A percentile compares a stretch with the other conserved stretches of the same genome.
These are phyloP conservation scores for Chrysoporthe deuterocubensis DNA, from an alignment of 2,329 filamentous ascomycete genomes.

Conservation along the genomic window DNA sequence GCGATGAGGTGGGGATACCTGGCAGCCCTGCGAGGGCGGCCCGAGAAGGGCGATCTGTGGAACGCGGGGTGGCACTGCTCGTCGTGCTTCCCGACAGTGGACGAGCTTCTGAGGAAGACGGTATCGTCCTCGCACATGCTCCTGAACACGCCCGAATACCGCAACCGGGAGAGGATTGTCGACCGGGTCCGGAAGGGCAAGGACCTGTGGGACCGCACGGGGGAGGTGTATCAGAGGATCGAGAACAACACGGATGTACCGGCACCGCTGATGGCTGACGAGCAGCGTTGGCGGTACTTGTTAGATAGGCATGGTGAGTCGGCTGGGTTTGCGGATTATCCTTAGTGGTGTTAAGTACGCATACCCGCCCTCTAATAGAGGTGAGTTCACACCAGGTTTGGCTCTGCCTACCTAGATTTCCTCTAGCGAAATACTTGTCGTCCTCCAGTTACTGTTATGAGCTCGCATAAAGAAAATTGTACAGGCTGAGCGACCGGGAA, in stretches of 20 bases:
- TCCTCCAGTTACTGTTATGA: no score
- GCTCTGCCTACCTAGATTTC: no score
- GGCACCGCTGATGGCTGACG: constrained; percentile 45
- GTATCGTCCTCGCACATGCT: constrained; percentile 58
- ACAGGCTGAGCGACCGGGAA: no score
- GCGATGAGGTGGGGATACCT: constrained; percentile 37
- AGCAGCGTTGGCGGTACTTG: constrained; percentile 49
- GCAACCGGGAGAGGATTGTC: constrained; percentile 53
- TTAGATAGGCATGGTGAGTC: constrained; percentile 49
- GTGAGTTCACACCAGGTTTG: not conserved
- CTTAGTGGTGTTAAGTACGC: constrained; percentile 19
- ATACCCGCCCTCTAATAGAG: not conserved
- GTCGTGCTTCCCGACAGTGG: constrained; percentile 61
- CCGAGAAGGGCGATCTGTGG: constrained; percentile 49
- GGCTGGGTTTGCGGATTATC: constrained; percentile 55
- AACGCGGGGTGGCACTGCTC: constrained; percentile 67
- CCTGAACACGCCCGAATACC: constrained; percentile 55
- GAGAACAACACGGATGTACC: constrained; percentile 59
- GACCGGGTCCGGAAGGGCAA: constrained; percentile 54
- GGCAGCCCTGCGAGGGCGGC: constrained; percentile 40
- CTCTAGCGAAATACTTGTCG: no score
- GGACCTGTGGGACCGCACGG: constrained; percentile 58
- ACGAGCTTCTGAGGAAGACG: constrained; percentile 60
- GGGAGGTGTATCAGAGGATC: constrained; percentile 52
- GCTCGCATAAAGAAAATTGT: no score